A percentile compares a stretch with the other conserved stretches of the same genome.
Conservation (phyloP, 1,284 basidiomycete species). For the Nidula niveotomentosa region DNA sequence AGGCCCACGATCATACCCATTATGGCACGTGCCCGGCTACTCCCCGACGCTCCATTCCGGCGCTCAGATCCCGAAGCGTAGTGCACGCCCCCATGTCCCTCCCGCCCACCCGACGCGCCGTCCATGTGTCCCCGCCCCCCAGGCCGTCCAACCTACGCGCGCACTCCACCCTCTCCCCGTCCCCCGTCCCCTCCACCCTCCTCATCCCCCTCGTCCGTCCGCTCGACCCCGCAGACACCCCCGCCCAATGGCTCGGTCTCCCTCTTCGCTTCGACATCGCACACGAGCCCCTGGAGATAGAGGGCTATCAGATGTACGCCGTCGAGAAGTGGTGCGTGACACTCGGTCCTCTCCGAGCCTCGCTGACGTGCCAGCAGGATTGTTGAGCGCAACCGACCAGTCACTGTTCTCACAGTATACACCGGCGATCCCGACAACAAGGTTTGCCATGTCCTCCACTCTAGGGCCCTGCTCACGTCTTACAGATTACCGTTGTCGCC, state of each 20-base stretch:
- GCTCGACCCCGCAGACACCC: slow-evolving; percentile 1
- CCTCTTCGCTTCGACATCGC: slow-evolving; percentile 22
- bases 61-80: no score
- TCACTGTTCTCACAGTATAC: slow-evolving; percentile 67
- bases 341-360: slow-evolving; percentile 1
- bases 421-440: slow-evolving; percentile 71
- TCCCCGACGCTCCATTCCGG: no score
- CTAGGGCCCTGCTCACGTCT: not conserved
- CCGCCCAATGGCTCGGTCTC: slow-evolving; percentile 9
- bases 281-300: slow-evolving; percentile 23
- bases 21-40: no score
- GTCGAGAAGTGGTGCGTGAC: slow-evolving; percentile 74
- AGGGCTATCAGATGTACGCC: slow-evolving; percentile 76
- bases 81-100: not conserved
- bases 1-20: no score
- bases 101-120: not conserved
- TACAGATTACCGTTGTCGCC: slow-evolving; percentile 59
- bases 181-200: slow-evolving; percentile 9
- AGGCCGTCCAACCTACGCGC: not conserved
- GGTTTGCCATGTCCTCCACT: slow-evolving; percentile 28
- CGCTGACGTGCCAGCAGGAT: slow-evolving; percentile 42
- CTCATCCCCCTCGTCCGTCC: slow-evolving; percentile 5
- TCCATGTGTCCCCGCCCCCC: not conserved
- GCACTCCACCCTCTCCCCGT: not conserved
- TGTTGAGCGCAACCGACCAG: slow-evolving; percentile 58